Evolutionary conservation across 768 basidiomycete genomes (phyloP), one percentile per base, ranked within the genome.

Genomic region (Boletus speciosus): DNA sequence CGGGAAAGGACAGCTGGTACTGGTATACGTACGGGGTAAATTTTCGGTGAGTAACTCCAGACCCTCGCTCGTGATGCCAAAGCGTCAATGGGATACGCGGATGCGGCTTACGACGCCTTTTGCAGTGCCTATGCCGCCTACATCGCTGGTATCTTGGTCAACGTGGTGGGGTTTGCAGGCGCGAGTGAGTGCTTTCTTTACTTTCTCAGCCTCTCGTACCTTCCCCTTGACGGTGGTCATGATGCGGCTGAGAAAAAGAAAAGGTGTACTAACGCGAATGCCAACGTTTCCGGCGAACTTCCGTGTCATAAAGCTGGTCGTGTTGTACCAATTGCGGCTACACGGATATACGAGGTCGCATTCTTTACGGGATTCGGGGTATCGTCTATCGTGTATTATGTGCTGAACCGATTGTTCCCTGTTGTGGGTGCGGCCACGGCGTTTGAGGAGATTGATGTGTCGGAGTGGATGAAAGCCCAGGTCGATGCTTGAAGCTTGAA

Each of bases 351-450:
- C 69, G 73, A 85, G 49, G 78, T 91, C 74, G 83, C 87, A 12
- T 93, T 91, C 78, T 88, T 92, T 72, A 86, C 86, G n/a, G 90
- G 90, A 29, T 87, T 90, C 59, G 82, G 81, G 31, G 78, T 85
- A 40, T 87, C 89, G 2, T 74, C 80, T 9, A 46, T 87, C 54
- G 65, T 86, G 41, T 93, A 93, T 69, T 80, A 74, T 63, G 29
- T 69, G 39, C 75, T 86, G 42, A 88, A 84, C 71, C 61, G 69
- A 49, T n/a, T 78, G 21, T 88, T 79, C 70, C 88, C 90, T 3
- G 78, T 81, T 3, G 75, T 73, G 10, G 85, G 84, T 21, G 67
- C 71, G 41, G 72, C 72, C 31, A 56, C 66, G 29, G 67, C 57
- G 38, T 88, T 86, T 62, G 65, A 78, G 50, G 84, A 88, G 66